Evolutionary conservation across 495 filamentous ascomycete species (phyloP), one percentile per base, ranked within the genome.

Genomic region (Lindgomyces ingoldianus): DNA sequence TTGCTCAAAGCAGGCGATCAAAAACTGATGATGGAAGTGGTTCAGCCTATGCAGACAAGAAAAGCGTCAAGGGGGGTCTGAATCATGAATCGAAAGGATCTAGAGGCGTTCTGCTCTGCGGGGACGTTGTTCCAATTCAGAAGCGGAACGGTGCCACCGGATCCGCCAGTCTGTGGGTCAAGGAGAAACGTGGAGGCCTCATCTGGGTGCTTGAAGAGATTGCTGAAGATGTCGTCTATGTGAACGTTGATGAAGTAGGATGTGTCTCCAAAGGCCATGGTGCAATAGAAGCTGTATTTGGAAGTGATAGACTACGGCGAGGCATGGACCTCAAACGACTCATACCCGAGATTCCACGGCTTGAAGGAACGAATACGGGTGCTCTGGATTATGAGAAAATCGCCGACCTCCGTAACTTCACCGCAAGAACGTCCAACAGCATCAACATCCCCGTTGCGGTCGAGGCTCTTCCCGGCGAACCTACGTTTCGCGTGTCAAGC

Each of bases 121-220:
- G 94, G 41, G 94, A 98, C 74, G 95, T 98, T 18, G 93, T 98
- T 2, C 93, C 94, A 0, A 98, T 98, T 62, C 85, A 89, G 76
- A 98, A 98, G 74, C 86, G 93, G 55, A 95, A 98, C 73, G 95
- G 95, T 8, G 83, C 87, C 18, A 91, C 87, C 0, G 94, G 95
- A 1, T 89, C 93, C 36, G 94, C 94, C 36, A 97, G 91, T 73
- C 79, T 98, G 29, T 98, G 94, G 94, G 94, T 98, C 0, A 98
- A 97, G 79, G 94, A 98, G 75, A 98, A 98, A 73, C 84, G 85
- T 45, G 90, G 91, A 47, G 91, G 93, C 6, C 74, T 98, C 50
- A 97, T 98, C 55, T 98, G 94, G 94, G 94, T 98, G 16, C 73
- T 98, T 3, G 94, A 98, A 76, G 94, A 98, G 75, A 97, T 98